phyloP scores from a whole-genome alignment of 768 basidiomycete genomes.

The Tricholoma hemisulphureum region DNA sequence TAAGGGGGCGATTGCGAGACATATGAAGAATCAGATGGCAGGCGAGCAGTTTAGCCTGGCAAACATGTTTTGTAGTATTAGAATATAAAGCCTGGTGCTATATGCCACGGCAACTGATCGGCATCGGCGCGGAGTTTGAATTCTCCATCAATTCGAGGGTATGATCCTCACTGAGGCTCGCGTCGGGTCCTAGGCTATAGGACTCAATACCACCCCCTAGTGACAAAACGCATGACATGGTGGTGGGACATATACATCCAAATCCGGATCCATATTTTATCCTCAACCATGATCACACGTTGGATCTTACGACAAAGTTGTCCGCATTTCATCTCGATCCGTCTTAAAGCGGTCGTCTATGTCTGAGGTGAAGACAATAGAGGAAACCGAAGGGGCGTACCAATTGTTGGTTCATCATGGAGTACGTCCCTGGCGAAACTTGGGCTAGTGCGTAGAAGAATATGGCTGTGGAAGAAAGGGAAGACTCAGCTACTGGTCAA shows the following conservation, averaged over 20 bases:
- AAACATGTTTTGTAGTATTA: too few relatives aligned
- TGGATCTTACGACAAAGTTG: background rate
- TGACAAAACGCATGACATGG: background rate
- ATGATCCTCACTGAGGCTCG: too few relatives aligned
- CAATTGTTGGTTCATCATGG: background rate
- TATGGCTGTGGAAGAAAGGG: background rate
- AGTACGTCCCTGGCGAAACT: background rate
- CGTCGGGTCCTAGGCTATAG: too few relatives aligned
- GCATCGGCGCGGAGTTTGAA: too few relatives aligned
- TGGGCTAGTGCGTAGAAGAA: background rate
- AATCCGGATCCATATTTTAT: background rate
- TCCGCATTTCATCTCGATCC: background rate
- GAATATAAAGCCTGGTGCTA: too few relatives aligned
- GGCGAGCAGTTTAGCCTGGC: too few relatives aligned
- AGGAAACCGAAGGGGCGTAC: background rate
- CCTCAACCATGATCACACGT: background rate
- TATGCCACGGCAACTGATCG: too few relatives aligned
- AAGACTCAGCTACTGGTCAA: background rate
- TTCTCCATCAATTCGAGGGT: too few relatives aligned
- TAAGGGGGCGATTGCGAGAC: too few relatives aligned
- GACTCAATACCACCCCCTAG: background rate
- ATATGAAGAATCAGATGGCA: too few relatives aligned
- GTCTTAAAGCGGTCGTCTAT: background rate
- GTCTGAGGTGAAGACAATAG: background rate
- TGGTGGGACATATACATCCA: background rate